Percentiles rank a stretch among this genome's conserved stretches.
phyloP scores from a whole-genome alignment of 805 yeast genomes.

The Jamesozyma gamospora region DNA sequence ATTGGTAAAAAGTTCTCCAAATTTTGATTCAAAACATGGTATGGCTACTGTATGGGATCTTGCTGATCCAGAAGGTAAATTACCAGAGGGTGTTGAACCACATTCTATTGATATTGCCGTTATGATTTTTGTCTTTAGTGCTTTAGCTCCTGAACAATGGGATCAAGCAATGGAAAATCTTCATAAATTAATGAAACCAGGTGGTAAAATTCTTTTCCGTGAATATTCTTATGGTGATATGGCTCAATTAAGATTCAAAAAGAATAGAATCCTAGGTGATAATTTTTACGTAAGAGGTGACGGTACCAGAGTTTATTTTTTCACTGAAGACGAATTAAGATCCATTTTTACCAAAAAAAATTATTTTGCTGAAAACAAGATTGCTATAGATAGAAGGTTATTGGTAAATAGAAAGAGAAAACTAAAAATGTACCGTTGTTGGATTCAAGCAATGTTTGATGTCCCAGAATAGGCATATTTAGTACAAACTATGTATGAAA shows the following conservation, averaged over 20 bases:
- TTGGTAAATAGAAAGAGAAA: constrained; percentile 87
- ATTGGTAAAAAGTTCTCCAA: constrained; percentile 56
- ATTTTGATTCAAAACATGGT: constrained; percentile 51
- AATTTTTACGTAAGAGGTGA: constrained; percentile 96
- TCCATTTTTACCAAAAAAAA: constrained; percentile 50
- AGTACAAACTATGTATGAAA: too few species aligned
- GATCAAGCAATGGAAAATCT: constrained; percentile 63
- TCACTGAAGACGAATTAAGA: constrained; percentile 85
- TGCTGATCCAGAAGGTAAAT: constrained; percentile 55
- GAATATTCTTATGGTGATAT: constrained; percentile 95
- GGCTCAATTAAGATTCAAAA: constrained; percentile 90
- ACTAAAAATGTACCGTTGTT: constrained; percentile 89
- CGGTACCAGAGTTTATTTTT: constrained; percentile 94
- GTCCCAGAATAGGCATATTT: constrained; percentile 21
- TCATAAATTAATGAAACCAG: constrained; percentile 72
- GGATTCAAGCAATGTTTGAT: constrained; percentile 89
- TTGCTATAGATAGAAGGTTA: constrained; percentile 84
- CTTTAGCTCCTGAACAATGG: constrained; percentile 91
- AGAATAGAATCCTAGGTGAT: constrained; percentile 75
- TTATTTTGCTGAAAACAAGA: constrained; percentile 56
- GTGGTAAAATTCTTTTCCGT: constrained; percentile 80
- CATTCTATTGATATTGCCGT: constrained; percentile 83
- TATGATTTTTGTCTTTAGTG: constrained; percentile 92
- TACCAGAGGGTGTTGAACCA: constrained; percentile 81
- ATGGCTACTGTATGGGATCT: constrained; percentile 93